Evolutionary conservation across 805 yeast species (phyloP).

Genomic region (Aciculoconidium aculeatum): DNA sequence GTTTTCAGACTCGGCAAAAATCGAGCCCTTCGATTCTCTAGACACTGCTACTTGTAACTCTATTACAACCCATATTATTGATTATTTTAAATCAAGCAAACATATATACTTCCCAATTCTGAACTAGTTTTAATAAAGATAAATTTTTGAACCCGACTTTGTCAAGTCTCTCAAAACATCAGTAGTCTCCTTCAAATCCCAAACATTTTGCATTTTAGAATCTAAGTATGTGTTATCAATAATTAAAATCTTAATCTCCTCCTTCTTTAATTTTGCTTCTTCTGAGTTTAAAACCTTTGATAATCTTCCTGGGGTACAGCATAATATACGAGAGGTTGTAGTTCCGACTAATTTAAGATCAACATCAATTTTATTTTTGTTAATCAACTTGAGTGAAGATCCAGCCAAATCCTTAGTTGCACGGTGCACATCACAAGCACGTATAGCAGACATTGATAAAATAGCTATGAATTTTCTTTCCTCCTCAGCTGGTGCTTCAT

Average conservation of each 20-base stretch:
- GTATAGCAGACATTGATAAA: constrained; percentile 68
- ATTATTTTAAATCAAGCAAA: constrained; percentile 24
- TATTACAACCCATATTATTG: constrained; percentile 16
- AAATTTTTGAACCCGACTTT: constrained; percentile 41
- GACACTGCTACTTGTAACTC: constrained; percentile 14
- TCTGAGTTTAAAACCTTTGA: constrained; percentile 41
- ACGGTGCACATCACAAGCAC: constrained; percentile 83
- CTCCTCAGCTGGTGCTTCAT: constrained; percentile 8
- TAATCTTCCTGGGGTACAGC: constrained; percentile 61
- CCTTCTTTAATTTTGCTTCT: constrained; percentile 32
- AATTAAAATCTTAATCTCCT: constrained; percentile 48
- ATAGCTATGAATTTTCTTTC: constrained; percentile 45
- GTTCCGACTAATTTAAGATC: constrained; percentile 46
- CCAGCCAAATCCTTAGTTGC: constrained; percentile 44
- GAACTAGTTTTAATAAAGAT: constrained; percentile 38
- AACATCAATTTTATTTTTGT: constrained; percentile 64
- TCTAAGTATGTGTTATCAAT: constrained; percentile 61
- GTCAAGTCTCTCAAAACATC: constrained; percentile 37
- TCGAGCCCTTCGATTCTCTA: too few species aligned
- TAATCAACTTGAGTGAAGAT: constrained; percentile 63
- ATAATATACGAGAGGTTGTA: constrained; percentile 45
- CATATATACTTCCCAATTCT: constrained; percentile 16
- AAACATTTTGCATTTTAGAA: constrained; percentile 51
- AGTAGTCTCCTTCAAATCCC: constrained; percentile 50
- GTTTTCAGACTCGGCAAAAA: too few species aligned